Evolutionary conservation across 768 basidiomycete species (phyloP).

Genomic region (Hemileccinum impolitum): DNA sequence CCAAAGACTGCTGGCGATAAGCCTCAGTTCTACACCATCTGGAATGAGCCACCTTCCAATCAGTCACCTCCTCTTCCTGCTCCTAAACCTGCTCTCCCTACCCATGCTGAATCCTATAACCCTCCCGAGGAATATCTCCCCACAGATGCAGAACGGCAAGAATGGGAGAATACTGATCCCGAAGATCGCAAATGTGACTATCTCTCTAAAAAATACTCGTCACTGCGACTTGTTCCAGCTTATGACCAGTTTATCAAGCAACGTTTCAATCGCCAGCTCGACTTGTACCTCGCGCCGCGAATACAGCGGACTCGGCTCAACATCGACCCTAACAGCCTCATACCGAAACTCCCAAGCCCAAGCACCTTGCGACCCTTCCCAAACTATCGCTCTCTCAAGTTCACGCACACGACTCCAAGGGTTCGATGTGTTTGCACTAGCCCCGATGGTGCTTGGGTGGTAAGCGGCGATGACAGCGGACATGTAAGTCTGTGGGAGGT

Average conservation of each 20-base stretch:
- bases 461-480: constrained; percentile 89
- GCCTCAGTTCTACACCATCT: constrained; percentile 81
- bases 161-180: constrained; percentile 79
- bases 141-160: constrained; percentile 72
- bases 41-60: constrained; percentile 74
- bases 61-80: constrained; percentile 89
- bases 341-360: constrained; percentile 93
- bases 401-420: constrained; percentile 63
- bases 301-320: constrained; percentile 84
- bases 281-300: constrained; percentile 94
- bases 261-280: constrained; percentile 89
- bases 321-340: constrained; percentile 85
- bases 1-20: constrained; percentile 65
- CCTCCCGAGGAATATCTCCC: constrained; percentile 97
- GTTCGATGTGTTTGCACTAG: constrained; percentile 77
- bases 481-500: constrained; percentile 89
- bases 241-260: constrained; percentile 92
- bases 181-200: constrained; percentile 90
- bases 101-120: constrained; percentile 96
- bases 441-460: constrained; percentile 87
- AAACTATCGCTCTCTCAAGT: constrained; percentile 70
- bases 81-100: constrained; percentile 85
- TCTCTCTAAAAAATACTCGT: constrained; percentile 80
- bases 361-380: constrained; percentile 93
- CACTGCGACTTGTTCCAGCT: constrained; percentile 87